Evolutionary conservation across 1,139 yeast genomes (phyloP).

Genomic region (Pichia sp.): DNA sequence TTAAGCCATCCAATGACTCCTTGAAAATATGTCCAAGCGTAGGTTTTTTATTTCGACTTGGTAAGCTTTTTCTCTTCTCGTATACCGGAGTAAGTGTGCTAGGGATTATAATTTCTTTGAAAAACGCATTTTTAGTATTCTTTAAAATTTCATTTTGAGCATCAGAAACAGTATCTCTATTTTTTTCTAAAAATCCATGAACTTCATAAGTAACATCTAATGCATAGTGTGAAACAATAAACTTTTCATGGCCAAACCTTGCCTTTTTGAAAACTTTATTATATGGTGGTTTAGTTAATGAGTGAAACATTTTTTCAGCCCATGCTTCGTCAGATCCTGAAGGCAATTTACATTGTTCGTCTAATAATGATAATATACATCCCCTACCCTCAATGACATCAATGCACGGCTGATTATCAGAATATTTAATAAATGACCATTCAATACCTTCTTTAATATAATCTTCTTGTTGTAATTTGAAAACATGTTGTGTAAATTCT

Average conservation of each 20-base stretch:
- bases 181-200: slow-evolving; percentile 94
- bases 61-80: slow-evolving; percentile 1
- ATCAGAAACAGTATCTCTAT: slow-evolving; percentile 94
- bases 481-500: slow-evolving; percentile 95
- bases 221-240: slow-evolving; percentile 90
- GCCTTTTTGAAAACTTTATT: slow-evolving; percentile 84
- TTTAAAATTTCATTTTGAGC: slow-evolving; percentile 84
- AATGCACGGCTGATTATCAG: slow-evolving; percentile 97
- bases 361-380: slow-evolving; percentile 82
- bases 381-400: slow-evolving; percentile 82
- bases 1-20: slow-evolving; percentile 82
- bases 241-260: slow-evolving; percentile 86
- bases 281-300: slow-evolving; percentile 72
- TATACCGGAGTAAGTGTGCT: background rate
- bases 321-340: slow-evolving; percentile 91
- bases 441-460: slow-evolving; percentile 87
- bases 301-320: slow-evolving; percentile 85
- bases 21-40: slow-evolving; percentile 93
- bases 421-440: slow-evolving; percentile 94
- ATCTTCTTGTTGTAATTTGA: slow-evolving; percentile 95
- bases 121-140: slow-evolving; percentile 57
- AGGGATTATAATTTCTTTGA: slow-evolving; percentile 55
- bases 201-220: slow-evolving; percentile 88
- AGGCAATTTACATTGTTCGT: slow-evolving; percentile 93
- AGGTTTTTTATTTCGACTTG: slow-evolving; percentile 67